Base-by-base conservation (phyloP, 352 stramenopile genomes). In the Thraustochytrium sp. region DNA sequence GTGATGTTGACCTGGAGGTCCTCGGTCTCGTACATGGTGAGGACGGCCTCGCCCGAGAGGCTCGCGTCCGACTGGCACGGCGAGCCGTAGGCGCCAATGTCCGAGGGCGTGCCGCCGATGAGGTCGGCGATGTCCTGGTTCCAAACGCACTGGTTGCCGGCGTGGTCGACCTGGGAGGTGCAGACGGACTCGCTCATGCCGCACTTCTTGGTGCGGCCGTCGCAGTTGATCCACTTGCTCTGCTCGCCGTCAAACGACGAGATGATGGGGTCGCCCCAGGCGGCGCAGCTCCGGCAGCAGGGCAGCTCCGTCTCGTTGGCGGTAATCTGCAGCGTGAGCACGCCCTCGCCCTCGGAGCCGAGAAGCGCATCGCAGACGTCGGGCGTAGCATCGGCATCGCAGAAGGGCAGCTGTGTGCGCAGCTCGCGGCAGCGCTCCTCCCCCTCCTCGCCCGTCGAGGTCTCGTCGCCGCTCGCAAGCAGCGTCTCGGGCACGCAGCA, bases 191-290 rank as follows among this genome's bases (percentile, higher is more conserved):
- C 26, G 21, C 63, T 78, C 1, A 84, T 40, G 5, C 16, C 40
- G 49, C 75, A 84, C 42, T 80, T 84, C 31, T 34, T n/a, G 51
- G 49, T 61, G 42, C 75, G 55, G 8, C 59, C 56, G 26, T 84
- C 75, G 61, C 75, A 84, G 29, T 68, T 49, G 61, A 84, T 84
- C 55, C 55, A 84, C 75, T 84, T 80, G 61, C 5, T 29, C 40
- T 76, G 23, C 4, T 26, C 23, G 55, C 75, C 75, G 37, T 11
- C 18, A 3, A 84, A 84, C 5, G 59, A 34, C 16, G 53, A 53
- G 61, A 49, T 68, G 40, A 59, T 16, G 4, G 75, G 75, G 5
- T 84, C 75, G 34, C 75, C 75, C 40, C 44, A 84, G 49, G 34
- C 53, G 16, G 75, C 29, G 36, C 75, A 84, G 5, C 8, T n/a